Evolutionary conservation across 2,329 filamentous ascomycete genomes (phyloP).

Genomic region (Penicillium rolfsii): DNA sequence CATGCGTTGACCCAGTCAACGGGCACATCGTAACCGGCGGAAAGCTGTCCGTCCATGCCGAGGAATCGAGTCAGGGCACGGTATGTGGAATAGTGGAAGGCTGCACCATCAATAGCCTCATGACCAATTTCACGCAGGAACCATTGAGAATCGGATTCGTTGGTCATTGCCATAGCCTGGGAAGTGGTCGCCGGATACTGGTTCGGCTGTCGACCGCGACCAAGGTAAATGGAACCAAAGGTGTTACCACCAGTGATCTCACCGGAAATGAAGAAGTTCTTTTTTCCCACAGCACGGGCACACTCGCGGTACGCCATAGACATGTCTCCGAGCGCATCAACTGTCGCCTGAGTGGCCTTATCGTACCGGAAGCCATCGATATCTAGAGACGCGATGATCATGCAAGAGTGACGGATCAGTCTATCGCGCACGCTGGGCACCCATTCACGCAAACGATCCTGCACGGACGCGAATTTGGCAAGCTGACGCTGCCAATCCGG

Average conservation of each 20-base stretch:
- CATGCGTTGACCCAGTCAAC: slow-evolving; percentile 59
- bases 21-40: slow-evolving; percentile 57
- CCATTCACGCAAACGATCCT: slow-evolving; percentile 70
- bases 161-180: slow-evolving; percentile 54
- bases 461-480: slow-evolving; percentile 67
- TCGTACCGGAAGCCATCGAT: slow-evolving; percentile 69
- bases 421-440: slow-evolving; percentile 60
- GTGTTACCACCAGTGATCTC: slow-evolving; percentile 67
- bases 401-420: slow-evolving; percentile 64
- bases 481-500: slow-evolving; percentile 66
- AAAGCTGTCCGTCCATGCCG: slow-evolving; percentile 61
- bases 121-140: slow-evolving; percentile 58
- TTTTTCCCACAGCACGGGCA: slow-evolving; percentile 59
- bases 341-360: slow-evolving; percentile 66
- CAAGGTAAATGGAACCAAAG: slow-evolving; percentile 63
- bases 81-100: slow-evolving; percentile 67
- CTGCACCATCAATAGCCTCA: slow-evolving; percentile 62
- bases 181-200: slow-evolving; percentile 51
- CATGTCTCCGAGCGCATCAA: slow-evolving; percentile 64
- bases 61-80: slow-evolving; percentile 63
- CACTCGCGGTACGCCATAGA: slow-evolving; percentile 62
- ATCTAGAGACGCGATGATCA: slow-evolving; percentile 63
- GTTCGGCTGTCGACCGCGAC: slow-evolving; percentile 61
- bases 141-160: slow-evolving; percentile 46
- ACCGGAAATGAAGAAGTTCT: slow-evolving; percentile 67